Evolutionary conservation across 148 eudicot species (phyloP).

Genomic region (Salicornia ramosissima): DNA sequence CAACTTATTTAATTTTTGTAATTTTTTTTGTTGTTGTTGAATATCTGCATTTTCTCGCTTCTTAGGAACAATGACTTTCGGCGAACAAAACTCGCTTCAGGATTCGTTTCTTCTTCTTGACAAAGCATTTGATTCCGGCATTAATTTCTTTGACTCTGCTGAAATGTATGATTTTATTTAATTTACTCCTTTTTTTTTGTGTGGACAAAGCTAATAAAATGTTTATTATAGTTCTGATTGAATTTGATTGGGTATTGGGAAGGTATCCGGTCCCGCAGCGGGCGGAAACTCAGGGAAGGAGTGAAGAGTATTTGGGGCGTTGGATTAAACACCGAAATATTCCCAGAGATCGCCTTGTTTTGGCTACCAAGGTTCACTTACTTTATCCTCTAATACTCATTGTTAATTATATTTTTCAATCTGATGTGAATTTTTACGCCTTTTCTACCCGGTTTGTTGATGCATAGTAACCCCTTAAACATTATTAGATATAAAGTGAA

Average conservation of each 20-base stretch:
- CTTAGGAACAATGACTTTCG: constrained; percentile 94
- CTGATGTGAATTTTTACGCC: too few relatives aligned
- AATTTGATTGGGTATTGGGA: not conserved
- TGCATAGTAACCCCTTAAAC: too few relatives aligned
- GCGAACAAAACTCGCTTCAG: constrained; percentile 60
- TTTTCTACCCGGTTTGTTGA: too few relatives aligned
- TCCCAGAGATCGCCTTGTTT: constrained; percentile 55
- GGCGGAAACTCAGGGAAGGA: constrained; percentile 73
- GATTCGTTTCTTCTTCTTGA: constrained; percentile 63
- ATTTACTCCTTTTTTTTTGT: not conserved
- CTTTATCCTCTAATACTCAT: too few relatives aligned
- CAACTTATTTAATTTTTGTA: too few relatives aligned
- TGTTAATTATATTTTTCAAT: too few relatives aligned
- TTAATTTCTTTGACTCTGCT: constrained; percentile 93
- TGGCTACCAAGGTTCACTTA: constrained; percentile 64
- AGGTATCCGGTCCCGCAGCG: constrained; percentile 97
- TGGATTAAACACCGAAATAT: constrained; percentile 61
- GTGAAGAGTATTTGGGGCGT: constrained; percentile 78
- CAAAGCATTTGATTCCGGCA: constrained; percentile 65
- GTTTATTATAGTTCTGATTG: not conserved
- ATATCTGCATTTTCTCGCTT: too few relatives aligned
- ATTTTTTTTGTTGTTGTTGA: not conserved
- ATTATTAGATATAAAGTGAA: too few relatives aligned
- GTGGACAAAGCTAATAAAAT: not conserved
- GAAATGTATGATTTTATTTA: constrained; percentile 49